Base-by-base conservation (phyloP, 306 rosid species). In the Cicer bijugum region DNA sequence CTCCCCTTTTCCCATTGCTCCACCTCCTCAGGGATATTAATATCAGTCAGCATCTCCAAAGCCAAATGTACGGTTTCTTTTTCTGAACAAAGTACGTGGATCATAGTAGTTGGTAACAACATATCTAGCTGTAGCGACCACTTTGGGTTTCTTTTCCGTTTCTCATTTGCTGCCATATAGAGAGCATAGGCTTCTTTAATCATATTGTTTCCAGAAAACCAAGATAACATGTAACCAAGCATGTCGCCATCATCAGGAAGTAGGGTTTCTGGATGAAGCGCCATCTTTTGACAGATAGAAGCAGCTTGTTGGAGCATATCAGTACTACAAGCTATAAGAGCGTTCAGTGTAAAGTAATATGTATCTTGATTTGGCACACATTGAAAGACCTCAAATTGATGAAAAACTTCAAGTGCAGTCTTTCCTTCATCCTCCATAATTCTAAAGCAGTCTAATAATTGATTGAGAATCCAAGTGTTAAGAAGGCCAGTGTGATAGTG, bases 21-120 rank as follows among this genome's bases (percentile, higher is more conserved):
- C 59, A 16, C 16, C 55, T 48, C 59, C 59, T 16, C 33, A 52
- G 59, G 33, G 33, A 53, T 53, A 40, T 40, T 8, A 40, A 40
- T 40, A 53, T 17, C 59, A 53, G 16, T 53, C 59, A 53, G 17
- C 59, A 53, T 50, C 56, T 50, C 56, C 19, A 50, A n/a, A n/a
- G 56, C 19, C 56, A 50, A 6, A 50, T 50, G 20, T 53, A 53
- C 12, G 3, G 59, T 17, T 53, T 53, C 59, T 17, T 53, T 53
- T 53, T 17, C 17, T 53, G 9, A 8, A 17, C 59, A 53, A 15
- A 17, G 12, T 2, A 0, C 2, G 3, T 2, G 1, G 59, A 53
- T 16, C 59, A 8, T 16, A 2, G 1, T 1, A 17, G 1, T 10
- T 2, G 59, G 28, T 7, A 17, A 7, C 33, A 53, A 17, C 59